Conservation (phyloP, 2,329 filamentous ascomycete genomes). For the Colletotrichum sansevieriae region DNA sequence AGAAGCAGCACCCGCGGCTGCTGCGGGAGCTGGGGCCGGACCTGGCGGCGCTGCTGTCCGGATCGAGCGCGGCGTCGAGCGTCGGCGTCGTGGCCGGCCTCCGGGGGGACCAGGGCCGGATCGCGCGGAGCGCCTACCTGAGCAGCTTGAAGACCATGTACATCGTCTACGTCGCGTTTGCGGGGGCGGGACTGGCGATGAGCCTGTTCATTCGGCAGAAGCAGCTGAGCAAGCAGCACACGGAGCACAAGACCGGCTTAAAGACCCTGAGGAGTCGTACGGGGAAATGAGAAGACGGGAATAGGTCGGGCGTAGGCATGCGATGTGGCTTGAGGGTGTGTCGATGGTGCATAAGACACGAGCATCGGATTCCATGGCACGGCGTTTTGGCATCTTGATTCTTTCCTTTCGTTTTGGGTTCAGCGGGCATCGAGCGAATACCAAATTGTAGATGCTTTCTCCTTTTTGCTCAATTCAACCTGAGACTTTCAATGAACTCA, state of each 20-base stretch:
- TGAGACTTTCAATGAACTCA: background rate
- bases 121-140: constrained; percentile 63
- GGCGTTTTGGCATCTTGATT: background rate
- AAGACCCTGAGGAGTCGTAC: constrained; percentile 51
- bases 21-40: constrained; percentile 62
- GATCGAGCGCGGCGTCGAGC: constrained; percentile 72
- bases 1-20: constrained; percentile 57
- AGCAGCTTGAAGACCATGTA: constrained; percentile 67
- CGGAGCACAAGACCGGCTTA: constrained; percentile 71
- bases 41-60: constrained; percentile 66
- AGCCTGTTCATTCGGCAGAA: constrained; percentile 63
- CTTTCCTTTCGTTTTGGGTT: background rate
- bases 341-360: background rate
- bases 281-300: constrained; percentile 4
- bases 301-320: too few relatives aligned
- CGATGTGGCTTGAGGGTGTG: background rate
- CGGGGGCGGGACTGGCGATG: constrained; percentile 60
- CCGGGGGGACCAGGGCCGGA: constrained; percentile 56
- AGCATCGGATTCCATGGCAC: constrained; percentile 1
- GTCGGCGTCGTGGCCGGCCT: constrained; percentile 69
- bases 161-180: constrained; percentile 66
- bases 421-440: constrained; percentile 30
- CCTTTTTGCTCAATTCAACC: background rate
- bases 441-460: constrained; percentile 13
- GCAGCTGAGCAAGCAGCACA: constrained; percentile 66